phyloP scores from a whole-genome alignment of 164 flowering plant species.

The Paratinospora sagittata region DNA sequence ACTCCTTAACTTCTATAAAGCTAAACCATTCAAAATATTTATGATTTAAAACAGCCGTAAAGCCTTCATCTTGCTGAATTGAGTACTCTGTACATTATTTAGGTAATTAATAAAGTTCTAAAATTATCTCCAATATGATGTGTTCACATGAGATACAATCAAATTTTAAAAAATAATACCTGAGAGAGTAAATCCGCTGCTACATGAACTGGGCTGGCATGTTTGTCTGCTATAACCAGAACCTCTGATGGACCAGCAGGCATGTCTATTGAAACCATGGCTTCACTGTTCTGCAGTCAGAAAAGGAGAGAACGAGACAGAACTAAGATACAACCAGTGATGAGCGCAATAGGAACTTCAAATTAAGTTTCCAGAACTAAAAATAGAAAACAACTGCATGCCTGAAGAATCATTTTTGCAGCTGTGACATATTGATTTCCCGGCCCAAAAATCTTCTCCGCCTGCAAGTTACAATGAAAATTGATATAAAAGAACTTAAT shows the following conservation, averaged over 20 bases:
- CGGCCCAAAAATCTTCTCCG: conserved; percentile 93
- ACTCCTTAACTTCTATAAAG: too few relatives aligned
- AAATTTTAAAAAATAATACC: too few relatives aligned
- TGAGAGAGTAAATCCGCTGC: conserved; percentile 95
- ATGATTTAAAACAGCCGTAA: too few relatives aligned
- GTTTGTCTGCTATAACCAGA: conserved; percentile 85
- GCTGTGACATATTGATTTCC: conserved; percentile 99
- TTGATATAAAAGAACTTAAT: too few relatives aligned
- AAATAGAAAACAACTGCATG: conserved; percentile 22
- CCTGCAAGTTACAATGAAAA: conserved; percentile 43
- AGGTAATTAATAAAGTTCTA: too few relatives aligned
- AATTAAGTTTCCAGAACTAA: neutral
- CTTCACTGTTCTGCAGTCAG: conserved; percentile 86
- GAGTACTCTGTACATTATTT: too few relatives aligned
- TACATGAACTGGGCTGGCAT: conserved; percentile 83
- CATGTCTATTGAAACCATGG: conserved; percentile 98
- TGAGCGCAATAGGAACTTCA: neutral
- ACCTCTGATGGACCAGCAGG: conserved; percentile 99
- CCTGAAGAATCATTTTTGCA: conserved; percentile 99
- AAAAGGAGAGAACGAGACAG: neutral
- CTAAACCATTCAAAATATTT: too few relatives aligned
- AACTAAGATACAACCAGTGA: neutral
- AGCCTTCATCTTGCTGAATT: too few relatives aligned
- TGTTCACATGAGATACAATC: too few relatives aligned
- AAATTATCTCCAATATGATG: too few relatives aligned